Percentiles rank a stretch among this genome's conserved stretches.
Conservation (phyloP, 768 basidiomycete species). For the Russula sp. region DNA sequence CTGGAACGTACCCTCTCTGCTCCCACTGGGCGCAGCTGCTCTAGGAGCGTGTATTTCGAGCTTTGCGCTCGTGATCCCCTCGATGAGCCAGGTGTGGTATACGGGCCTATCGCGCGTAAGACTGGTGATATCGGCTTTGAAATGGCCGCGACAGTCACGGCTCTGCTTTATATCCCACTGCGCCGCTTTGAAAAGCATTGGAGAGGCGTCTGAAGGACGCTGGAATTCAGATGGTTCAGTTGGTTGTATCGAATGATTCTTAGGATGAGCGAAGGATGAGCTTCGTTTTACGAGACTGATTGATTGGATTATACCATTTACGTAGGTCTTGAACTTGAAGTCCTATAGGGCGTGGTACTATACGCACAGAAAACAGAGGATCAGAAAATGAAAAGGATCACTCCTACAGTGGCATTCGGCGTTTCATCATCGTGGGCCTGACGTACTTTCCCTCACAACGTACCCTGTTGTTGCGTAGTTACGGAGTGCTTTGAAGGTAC, state of each 20-base stretch:
- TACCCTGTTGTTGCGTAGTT: too few relatives aligned
- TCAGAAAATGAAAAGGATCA: too few relatives aligned
- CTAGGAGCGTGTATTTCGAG: conserved; percentile 49
- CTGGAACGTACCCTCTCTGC: conserved; percentile 53
- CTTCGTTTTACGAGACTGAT: background rate
- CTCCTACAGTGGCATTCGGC: too few relatives aligned
- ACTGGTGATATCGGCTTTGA: conserved; percentile 75
- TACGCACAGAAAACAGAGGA: too few relatives aligned
- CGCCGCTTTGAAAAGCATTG: conserved; percentile 39
- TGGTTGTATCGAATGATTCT: background rate
- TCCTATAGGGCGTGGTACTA: too few relatives aligned
- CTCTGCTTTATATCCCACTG: conserved; percentile 52
- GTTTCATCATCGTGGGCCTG: too few relatives aligned
- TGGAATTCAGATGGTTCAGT: background rate
- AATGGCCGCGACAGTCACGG: conserved; percentile 50
- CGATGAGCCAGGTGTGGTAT: conserved; percentile 72
- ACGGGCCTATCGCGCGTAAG: conserved; percentile 56
- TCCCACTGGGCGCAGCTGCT: conserved; percentile 66
- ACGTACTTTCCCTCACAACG: too few relatives aligned
- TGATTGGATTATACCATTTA: conserved; percentile 30
- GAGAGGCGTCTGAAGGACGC: conserved; percentile 1
- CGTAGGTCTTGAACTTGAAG: background rate
- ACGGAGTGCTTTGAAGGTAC: too few relatives aligned
- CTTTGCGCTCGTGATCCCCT: conserved; percentile 57
- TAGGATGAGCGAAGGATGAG: background rate